phyloP scores from a whole-genome alignment of 179 eudicot genomes.

The Drosera spatulata region DNA sequence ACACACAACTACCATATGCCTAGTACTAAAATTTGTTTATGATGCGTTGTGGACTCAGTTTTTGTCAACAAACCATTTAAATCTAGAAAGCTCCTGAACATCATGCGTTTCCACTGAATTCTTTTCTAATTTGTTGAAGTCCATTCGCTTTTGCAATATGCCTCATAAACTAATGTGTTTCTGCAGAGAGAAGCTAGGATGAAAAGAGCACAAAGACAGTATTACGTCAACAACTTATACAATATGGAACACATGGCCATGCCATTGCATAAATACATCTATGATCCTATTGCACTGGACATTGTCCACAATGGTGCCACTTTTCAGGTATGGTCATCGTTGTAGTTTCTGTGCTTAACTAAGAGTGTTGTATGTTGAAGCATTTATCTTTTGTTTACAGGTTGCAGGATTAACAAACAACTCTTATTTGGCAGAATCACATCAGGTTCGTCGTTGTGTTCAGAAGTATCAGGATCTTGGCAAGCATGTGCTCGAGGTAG shows the following conservation, averaged over 20 bases:
- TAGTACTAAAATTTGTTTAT: too few relatives aligned
- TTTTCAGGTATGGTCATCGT: constrained; percentile 59
- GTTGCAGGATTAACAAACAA: constrained; percentile 75
- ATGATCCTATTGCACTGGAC: constrained; percentile 69
- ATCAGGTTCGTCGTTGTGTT: constrained; percentile 62
- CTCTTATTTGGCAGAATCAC: constrained; percentile 46
- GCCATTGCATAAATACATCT: constrained; percentile 66
- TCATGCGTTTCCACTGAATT: neutral
- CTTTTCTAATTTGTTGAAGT: neutral
- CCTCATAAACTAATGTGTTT: constrained; percentile 2
- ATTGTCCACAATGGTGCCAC: constrained; percentile 97
- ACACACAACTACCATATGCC: too few relatives aligned
- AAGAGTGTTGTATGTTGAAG: neutral
- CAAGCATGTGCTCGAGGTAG: constrained; percentile 60
- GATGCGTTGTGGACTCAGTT: too few relatives aligned
- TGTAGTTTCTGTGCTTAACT: neutral
- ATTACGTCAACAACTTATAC: constrained; percentile 37
- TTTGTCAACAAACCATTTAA: too few relatives aligned
- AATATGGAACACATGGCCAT: constrained; percentile 59
- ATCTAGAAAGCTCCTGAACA: too few relatives aligned
- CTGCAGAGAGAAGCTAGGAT: constrained; percentile 72
- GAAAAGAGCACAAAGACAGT: constrained; percentile 17
- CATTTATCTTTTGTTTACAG: constrained; percentile 23
- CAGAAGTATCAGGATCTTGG: constrained; percentile 49
- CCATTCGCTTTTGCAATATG: neutral